phyloP scores from a whole-genome alignment of 495 filamentous ascomycete genomes.

The Neurospora sp. region DNA sequence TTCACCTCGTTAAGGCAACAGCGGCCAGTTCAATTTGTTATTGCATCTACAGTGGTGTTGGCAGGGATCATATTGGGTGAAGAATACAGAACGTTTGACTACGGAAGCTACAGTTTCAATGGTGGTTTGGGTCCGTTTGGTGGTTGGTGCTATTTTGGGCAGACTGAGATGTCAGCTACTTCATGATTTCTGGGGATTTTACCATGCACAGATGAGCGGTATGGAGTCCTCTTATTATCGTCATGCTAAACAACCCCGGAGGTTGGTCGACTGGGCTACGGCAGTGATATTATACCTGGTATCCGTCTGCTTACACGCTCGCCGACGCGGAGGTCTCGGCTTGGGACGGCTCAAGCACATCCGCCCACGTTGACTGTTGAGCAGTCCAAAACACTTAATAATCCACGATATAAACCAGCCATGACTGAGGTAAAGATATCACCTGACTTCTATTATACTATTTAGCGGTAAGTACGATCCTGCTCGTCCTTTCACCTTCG shows the following conservation, averaged over 20 bases:
- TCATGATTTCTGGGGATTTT: background rate
- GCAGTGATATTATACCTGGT: background rate
- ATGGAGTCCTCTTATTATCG: background rate
- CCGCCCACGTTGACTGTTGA: background rate
- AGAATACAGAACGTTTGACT: background rate
- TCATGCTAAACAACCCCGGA: background rate
- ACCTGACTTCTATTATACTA: background rate
- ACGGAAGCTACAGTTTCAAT: background rate
- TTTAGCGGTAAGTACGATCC: background rate
- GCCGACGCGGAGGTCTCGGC: background rate
- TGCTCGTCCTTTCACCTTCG: background rate
- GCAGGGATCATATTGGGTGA: background rate
- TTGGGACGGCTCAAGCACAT: background rate
- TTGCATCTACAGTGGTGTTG: background rate
- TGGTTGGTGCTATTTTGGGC: background rate
- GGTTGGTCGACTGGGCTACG: background rate
- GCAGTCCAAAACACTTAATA: background rate
- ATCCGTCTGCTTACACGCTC: background rate
- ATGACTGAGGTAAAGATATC: background rate
- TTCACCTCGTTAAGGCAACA: background rate
- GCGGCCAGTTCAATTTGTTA: background rate
- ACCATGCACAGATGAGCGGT: background rate
- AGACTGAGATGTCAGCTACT: background rate
- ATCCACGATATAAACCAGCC: background rate
- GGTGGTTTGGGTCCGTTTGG: background rate